Evolutionary conservation across 2,329 filamentous ascomycete genomes (phyloP).

Genomic region (Calonectria henricotiae): DNA sequence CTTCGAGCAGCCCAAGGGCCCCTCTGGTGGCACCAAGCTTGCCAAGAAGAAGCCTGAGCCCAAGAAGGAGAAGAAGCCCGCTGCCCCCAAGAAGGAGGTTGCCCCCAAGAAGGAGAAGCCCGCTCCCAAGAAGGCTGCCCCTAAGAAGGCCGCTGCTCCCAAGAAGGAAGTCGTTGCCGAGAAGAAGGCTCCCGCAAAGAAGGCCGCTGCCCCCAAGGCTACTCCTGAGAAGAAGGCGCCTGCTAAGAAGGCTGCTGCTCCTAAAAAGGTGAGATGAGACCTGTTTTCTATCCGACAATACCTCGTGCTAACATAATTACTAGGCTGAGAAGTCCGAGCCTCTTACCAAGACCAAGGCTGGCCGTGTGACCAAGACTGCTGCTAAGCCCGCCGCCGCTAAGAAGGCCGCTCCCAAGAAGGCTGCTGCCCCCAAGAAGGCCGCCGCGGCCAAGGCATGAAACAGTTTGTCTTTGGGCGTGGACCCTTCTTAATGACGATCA

Average conservation of each 20-base stretch:
- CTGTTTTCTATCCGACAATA: background rate
- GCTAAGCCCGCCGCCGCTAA: constrained; percentile 66
- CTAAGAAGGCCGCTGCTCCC: constrained; percentile 52
- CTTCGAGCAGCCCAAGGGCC: constrained; percentile 92
- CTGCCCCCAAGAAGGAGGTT: constrained; percentile 52
- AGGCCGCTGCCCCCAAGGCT: constrained; percentile 63
- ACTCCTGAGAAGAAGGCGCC: constrained; percentile 51
- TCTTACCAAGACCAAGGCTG: constrained; percentile 87
- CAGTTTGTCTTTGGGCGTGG: constrained; percentile 43
- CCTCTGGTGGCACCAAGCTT: constrained; percentile 93
- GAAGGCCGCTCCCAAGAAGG: constrained; percentile 64
- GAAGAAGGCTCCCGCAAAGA: constrained; percentile 61
- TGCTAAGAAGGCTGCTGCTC: constrained; percentile 49
- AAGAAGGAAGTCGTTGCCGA: constrained; percentile 50
- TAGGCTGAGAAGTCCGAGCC: constrained; percentile 72
- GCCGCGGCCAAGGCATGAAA: constrained; percentile 61
- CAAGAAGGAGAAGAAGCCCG: constrained; percentile 60
- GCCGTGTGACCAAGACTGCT: constrained; percentile 83
- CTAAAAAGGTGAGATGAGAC: constrained; percentile 44
- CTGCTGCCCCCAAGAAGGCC: constrained; percentile 65
- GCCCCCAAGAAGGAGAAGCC: constrained; percentile 57
- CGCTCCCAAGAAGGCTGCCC: constrained; percentile 54
- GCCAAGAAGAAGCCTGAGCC: constrained; percentile 79
- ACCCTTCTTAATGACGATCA: constrained; percentile 60
- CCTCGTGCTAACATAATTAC: background rate